phyloP scores from a whole-genome alignment of 352 stramenopile species.

The Globisporangium ultimum region DNA sequence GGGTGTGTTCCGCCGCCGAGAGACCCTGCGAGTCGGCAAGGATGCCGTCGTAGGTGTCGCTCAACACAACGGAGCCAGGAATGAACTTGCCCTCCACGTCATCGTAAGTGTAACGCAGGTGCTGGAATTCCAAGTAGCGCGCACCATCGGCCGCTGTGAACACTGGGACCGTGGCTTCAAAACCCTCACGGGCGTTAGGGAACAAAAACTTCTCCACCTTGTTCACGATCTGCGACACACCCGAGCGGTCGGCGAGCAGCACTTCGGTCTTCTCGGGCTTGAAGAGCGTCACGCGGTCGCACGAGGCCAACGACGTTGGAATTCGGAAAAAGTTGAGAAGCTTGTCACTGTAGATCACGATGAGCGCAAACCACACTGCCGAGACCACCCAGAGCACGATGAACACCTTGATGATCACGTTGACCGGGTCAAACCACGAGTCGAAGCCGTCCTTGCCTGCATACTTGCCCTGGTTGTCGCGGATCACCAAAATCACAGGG shows the following conservation, averaged over 20 bases:
- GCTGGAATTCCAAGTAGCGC: slow-evolving; percentile 55
- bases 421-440: slow-evolving; percentile 47
- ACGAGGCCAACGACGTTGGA: slow-evolving; percentile 32
- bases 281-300: slow-evolving; percentile 53
- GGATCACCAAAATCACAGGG: slow-evolving; percentile 46
- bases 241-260: slow-evolving; percentile 55
- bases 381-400: slow-evolving; percentile 56
- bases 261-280: slow-evolving; percentile 56
- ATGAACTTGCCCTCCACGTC: slow-evolving; percentile 44
- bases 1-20: slow-evolving; percentile 26
- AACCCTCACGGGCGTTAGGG: slow-evolving; percentile 30
- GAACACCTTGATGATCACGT: slow-evolving; percentile 57
- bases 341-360: slow-evolving; percentile 40
- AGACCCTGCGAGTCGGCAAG: slow-evolving; percentile 46
- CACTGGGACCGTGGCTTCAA: slow-evolving; percentile 54
- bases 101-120: slow-evolving; percentile 60
- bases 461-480: slow-evolving; percentile 57
- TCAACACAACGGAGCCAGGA: slow-evolving; percentile 42
- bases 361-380: slow-evolving; percentile 41
- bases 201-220: slow-evolving; percentile 50
- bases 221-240: slow-evolving; percentile 47
- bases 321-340: slow-evolving; percentile 67
- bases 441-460: slow-evolving; percentile 29
- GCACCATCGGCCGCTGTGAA: slow-evolving; percentile 27
- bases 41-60: slow-evolving; percentile 44